Conservation (phyloP, 2,329 filamentous ascomycete genomes). For the Zasmidium cellare region DNA sequence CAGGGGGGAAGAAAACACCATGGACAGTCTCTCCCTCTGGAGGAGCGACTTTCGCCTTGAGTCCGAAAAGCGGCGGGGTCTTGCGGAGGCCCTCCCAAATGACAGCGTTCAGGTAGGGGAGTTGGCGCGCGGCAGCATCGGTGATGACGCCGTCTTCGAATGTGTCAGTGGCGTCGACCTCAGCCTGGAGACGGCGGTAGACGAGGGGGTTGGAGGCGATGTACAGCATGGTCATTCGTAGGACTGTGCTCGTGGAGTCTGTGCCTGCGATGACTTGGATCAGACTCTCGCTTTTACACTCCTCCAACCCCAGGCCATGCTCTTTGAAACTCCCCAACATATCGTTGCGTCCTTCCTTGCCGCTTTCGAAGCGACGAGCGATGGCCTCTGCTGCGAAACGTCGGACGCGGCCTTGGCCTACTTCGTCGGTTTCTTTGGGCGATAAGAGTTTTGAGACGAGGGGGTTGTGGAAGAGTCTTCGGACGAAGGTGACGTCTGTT, state of each 20-base stretch:
- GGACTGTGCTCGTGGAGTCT: conserved; percentile 52
- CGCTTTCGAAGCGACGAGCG: too few relatives aligned
- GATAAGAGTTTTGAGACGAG: too few relatives aligned
- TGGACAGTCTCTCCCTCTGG: conserved; percentile 17
- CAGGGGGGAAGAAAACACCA: conserved; percentile 34
- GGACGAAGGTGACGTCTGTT: too few relatives aligned
- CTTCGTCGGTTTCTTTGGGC: too few relatives aligned
- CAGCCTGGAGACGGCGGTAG: conserved; percentile 47
- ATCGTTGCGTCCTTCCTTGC: conserved; percentile 22
- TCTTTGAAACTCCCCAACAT: conserved; percentile 14
- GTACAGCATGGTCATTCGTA: conserved; percentile 27
- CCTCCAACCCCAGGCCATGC: conserved; percentile 3
- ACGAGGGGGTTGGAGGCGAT: conserved; percentile 27
- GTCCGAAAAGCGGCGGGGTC: conserved; percentile 22
- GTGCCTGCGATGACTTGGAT: conserved; percentile 41
- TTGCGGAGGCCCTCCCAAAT: conserved; percentile 28
- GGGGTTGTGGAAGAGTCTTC: too few relatives aligned
- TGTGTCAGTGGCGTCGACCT: conserved; percentile 40
- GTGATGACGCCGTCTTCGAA: background rate
- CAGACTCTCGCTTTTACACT: conserved; percentile 7
- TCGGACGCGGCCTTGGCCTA: too few relatives aligned
- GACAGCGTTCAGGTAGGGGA: conserved; percentile 27
- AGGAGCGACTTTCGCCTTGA: conserved; percentile 25
- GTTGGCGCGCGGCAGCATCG: background rate
- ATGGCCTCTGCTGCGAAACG: too few relatives aligned